Base-by-base conservation (phyloP, 495 filamentous ascomycete species). In the Daldinia bambusicola region DNA sequence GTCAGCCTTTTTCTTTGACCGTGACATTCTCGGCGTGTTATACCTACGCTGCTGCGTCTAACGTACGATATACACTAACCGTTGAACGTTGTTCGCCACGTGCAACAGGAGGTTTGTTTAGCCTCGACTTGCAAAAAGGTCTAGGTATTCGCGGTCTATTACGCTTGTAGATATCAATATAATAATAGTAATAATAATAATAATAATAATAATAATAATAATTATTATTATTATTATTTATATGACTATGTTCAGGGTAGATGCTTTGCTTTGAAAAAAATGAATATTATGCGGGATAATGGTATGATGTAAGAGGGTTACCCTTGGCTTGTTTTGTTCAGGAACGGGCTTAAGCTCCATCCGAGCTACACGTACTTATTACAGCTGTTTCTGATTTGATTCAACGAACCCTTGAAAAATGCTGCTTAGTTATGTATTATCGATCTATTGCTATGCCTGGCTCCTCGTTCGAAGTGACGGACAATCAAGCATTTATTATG, bases 221-320 rank as follows among this genome's bases (percentile, higher is more conserved):
- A n/a, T n/a, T n/a, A n/a, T n/a, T n/a, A n/a, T 52, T 52, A 52
- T 31, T 31, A 52, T 52, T 13, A 57, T 1, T n/a, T 60, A 61
- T 55, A n/a, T n/a, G n/a, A n/a, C n/a, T n/a, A n/a, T n/a, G n/a
- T n/a, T n/a, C n/a, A n/a, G n/a, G n/a, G n/a, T n/a, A n/a, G n/a
- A n/a, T 32, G 30, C 38, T 16, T 55, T 30, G 52, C 16, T 16
- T 31, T 18, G 56, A 36, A 53, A 36, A 53, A 34, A 37, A 22
- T n/a, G 26, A 66, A 57, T 41, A 71, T 62, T 43, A 66, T 62
- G 68, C 63, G 58, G 58, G 58, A 61, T 62, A 58, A 58, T 67
- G 22, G 13, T 50, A 60, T 70, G 30, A 55, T 61, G 53, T 50
- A 56, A 56, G 55, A 70, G 45, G 37, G 36, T 61, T 65, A n/a